phyloP scores from a whole-genome alignment of 108 stramenopile genomes.

The Schizochytrium sp. region DNA sequence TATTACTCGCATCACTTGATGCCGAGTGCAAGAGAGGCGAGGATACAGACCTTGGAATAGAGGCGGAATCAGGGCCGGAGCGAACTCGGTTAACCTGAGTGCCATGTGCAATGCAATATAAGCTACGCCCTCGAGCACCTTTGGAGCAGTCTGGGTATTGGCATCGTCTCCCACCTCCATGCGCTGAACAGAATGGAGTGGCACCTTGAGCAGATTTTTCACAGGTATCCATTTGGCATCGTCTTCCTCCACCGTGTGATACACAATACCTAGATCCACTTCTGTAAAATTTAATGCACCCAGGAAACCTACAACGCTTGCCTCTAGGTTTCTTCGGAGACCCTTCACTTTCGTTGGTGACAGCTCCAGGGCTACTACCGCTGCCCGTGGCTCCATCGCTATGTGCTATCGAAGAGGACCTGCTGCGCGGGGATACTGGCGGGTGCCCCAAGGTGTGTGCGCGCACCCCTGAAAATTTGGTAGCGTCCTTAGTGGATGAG shows the following conservation, averaged over 20 bases:
- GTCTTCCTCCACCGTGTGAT: constrained; percentile 24
- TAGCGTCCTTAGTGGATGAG: no score
- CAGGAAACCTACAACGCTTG: constrained; percentile 24
- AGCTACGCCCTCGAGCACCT: constrained; percentile 35
- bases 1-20: no score
- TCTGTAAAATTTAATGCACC: constrained; percentile 40
- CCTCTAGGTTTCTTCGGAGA: not conserved
- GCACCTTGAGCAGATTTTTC: constrained; percentile 44
- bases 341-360: not conserved
- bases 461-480: no score
- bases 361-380: not conserved
- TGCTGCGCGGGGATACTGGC: no score
- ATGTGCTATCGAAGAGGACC: not conserved
- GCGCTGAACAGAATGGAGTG: constrained; percentile 13
- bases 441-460: no score
- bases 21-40: no score
- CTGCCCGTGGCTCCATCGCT: not conserved
- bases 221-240: not conserved
- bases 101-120: constrained; percentile 44
- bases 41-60: no score
- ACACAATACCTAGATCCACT: constrained; percentile 18
- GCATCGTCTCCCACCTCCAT: constrained; percentile 49
- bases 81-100: not conserved
- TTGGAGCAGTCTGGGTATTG: constrained; percentile 50
- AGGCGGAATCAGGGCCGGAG: no score